phyloP scores from a whole-genome alignment of 306 rosid species.

The Fragaria vesca region DNA sequence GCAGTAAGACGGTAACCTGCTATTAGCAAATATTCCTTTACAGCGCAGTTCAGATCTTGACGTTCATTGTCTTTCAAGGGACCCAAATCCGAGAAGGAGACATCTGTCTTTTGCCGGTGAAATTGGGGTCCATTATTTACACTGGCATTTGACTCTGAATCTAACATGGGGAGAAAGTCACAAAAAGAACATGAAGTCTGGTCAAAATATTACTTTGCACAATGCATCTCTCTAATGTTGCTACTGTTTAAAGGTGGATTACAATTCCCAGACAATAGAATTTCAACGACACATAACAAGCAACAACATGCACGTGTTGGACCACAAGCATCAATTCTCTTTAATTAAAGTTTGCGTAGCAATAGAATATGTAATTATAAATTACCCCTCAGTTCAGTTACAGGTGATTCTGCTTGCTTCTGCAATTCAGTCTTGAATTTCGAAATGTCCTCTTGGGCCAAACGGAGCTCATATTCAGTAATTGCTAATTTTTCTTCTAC shows the following conservation, averaged over 20 bases:
- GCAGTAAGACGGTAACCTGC: slow-evolving; percentile 98
- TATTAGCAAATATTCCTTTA: slow-evolving; percentile 86
- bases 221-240: slow-evolving; percentile 4
- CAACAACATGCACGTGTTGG: neutral
- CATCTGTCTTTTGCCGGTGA: slow-evolving; percentile 46
- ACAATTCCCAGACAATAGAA: slow-evolving; percentile 5
- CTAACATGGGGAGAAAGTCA: slow-evolving; percentile 20
- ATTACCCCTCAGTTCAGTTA: slow-evolving; percentile 50
- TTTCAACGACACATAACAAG: neutral
- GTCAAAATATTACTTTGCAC: too few species aligned
- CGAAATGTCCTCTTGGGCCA: slow-evolving; percentile 82
- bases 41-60: slow-evolving; percentile 85
- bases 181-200: slow-evolving; percentile 4
- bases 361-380: neutral
- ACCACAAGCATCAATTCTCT: slow-evolving; percentile 1
- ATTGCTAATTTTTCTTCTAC: slow-evolving; percentile 79
- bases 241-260: slow-evolving; percentile 10
- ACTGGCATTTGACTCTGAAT: slow-evolving; percentile 47
- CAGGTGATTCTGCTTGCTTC: slow-evolving; percentile 50
- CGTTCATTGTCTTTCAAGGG: slow-evolving; percentile 82
- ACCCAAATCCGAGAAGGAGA: slow-evolving; percentile 68
- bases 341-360: too few species aligned
- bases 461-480: slow-evolving; percentile 85
- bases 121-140: slow-evolving; percentile 41
- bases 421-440: slow-evolving; percentile 64